Evolutionary conservation across 2,329 filamentous ascomycete species (phyloP), one percentile per base, ranked within the genome.

Genomic region (Pyrenophora graminea): DNA sequence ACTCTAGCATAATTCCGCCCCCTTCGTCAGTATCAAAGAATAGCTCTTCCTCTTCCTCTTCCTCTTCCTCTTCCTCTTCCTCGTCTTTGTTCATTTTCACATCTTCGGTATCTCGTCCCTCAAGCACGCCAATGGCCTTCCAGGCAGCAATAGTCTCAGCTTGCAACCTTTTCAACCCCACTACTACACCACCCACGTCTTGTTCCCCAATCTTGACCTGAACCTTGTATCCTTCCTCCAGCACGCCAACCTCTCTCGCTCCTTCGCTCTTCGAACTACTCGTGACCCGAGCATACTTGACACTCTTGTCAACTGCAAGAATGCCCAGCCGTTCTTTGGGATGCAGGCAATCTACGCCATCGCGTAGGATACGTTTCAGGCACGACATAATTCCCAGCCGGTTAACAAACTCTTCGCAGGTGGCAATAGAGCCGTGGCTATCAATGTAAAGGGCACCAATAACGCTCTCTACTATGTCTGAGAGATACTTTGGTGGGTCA

Each of bases 361-460:
- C 74, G 0, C 67, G 61, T 8, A 95, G 61, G 9, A 91, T 75
- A 2, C 85, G 79, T 0, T 82, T 74, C 51, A 96, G 71, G 57
- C 84, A 84, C 0, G 74, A 68, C 33, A 91, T 58, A 4, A 97
- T 77, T 0, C 90, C 90, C 3, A 91, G 74, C 0, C 77, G 74
- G 38, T 82, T 79, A 0, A 90, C 69, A 32, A 97, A 79, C 0
- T 45, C 64, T 42, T 80, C 76, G 62, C 90, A 95, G 0, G 68
- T 47, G 7, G 46, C 18, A 8, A 64, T 52, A 40, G 52, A 56
- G 17, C 61, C 62, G 6, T 45, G 53, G 4, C 58, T 89, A 69
- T 97, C 94, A 17, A 96, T 77, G 78, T 89, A 97, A 0, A 97
- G 80, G 0, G 91, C 92, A 0, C 90, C 93, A 0, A 97, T 72